Conservation (phyloP, 2,329 filamentous ascomycete species). For the Uncinocarpus reesii region DNA sequence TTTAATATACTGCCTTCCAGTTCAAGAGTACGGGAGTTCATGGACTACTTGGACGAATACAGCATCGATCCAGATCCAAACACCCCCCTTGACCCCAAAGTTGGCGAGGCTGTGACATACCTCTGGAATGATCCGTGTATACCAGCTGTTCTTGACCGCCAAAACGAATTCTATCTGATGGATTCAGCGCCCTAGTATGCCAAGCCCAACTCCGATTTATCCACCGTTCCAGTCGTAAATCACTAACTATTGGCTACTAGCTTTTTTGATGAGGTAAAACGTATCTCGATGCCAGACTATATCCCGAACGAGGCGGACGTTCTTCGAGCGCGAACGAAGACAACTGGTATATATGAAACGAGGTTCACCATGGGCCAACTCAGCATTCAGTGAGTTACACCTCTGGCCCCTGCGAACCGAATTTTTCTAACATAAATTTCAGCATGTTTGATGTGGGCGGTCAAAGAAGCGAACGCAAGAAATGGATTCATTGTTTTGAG, state of each 20-base stretch:
- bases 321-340: conserved; percentile 89
- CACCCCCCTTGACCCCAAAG: conserved; percentile 66
- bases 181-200: conserved; percentile 95
- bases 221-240: background rate
- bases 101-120: conserved; percentile 72
- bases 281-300: conserved; percentile 77
- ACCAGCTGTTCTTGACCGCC: conserved; percentile 74
- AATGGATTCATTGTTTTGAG: conserved; percentile 99
- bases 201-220: background rate
- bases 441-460: conserved; percentile 99
- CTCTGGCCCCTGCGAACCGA: background rate
- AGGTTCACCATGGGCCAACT: conserved; percentile 97
- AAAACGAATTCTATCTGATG: conserved; percentile 98
- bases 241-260: conserved; percentile 39
- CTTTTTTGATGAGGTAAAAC: conserved; percentile 86
- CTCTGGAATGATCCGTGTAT: conserved; percentile 86
- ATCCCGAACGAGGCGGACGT: conserved; percentile 92
- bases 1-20: conserved; percentile 73
- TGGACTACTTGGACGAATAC: conserved; percentile 75
- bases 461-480: conserved; percentile 94
- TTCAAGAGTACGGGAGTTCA: conserved; percentile 60
- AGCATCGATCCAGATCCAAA: conserved; percentile 84
- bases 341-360: conserved; percentile 97
- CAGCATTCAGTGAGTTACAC: conserved; percentile 77
- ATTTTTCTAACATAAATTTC: conserved; percentile 19